Conservation (phyloP, 2,329 filamentous ascomycete genomes). For the Fusarium sp. region DNA sequence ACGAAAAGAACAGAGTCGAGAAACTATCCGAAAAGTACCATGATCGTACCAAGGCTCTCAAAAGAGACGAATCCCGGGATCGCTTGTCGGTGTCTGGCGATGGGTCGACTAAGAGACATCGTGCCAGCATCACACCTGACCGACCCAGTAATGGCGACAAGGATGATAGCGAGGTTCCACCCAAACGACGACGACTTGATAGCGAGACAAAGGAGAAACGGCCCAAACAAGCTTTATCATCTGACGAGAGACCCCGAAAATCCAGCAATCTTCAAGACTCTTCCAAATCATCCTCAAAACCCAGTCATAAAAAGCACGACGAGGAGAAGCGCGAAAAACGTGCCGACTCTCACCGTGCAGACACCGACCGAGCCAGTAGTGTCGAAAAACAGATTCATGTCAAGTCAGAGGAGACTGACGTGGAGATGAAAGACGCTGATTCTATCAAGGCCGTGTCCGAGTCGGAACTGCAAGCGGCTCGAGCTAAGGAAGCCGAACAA, state of each 20-base stretch:
- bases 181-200: constrained; percentile 68
- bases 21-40: constrained; percentile 64
- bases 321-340: constrained; percentile 51
- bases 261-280: constrained; percentile 54
- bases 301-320: constrained; percentile 52
- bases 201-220: constrained; percentile 61
- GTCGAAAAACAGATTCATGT: constrained; percentile 63
- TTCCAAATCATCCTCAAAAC: constrained; percentile 47
- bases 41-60: constrained; percentile 68
- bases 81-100: constrained; percentile 61
- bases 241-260: constrained; percentile 58
- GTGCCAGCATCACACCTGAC: constrained; percentile 68
- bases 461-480: constrained; percentile 47
- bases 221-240: constrained; percentile 53
- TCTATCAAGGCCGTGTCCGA: constrained; percentile 42
- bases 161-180: constrained; percentile 60
- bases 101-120: constrained; percentile 64
- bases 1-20: constrained; percentile 54
- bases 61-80: constrained; percentile 69
- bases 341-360: constrained; percentile 54
- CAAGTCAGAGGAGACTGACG: constrained; percentile 65
- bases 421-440: constrained; percentile 64
- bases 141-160: constrained; percentile 61
- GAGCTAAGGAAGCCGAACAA: constrained; percentile 45
- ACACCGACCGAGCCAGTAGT: constrained; percentile 52